These are phyloP conservation scores for Rhexocercosporidium sp. DNA, from an alignment of 2,329 filamentous ascomycete genomes.

Conservation along the genomic window DNA sequence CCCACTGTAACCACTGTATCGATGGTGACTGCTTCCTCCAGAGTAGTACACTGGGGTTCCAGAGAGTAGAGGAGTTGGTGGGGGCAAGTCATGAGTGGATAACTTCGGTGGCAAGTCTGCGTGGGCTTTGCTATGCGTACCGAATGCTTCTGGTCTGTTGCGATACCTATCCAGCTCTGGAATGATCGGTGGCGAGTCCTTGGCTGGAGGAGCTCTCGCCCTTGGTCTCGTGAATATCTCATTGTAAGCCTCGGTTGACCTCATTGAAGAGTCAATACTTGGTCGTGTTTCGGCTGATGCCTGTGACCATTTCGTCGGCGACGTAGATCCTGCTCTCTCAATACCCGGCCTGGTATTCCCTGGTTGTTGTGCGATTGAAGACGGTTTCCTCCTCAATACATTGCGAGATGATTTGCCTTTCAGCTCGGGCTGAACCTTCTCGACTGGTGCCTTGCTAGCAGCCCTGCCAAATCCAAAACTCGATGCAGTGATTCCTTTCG, in stretches of 20 bases:
- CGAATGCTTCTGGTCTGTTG: constrained; percentile 48
- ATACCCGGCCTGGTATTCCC: constrained; percentile 27
- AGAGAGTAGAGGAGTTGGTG: constrained; percentile 69
- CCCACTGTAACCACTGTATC: constrained; percentile 42
- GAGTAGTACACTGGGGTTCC: constrained; percentile 44
- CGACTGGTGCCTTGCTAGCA: constrained; percentile 21
- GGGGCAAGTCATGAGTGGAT: constrained; percentile 68
- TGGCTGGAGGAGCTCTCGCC: constrained; percentile 27
- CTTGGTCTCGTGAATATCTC: constrained; percentile 47
- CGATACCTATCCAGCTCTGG: constrained; percentile 68
- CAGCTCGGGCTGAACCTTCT: constrained; percentile 26
- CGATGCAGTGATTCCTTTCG: constrained; percentile 27
- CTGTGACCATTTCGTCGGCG: constrained; percentile 28
- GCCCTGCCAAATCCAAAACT: constrained; percentile 36
- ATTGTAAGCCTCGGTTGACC: constrained; percentile 43
- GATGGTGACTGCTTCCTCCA: constrained; percentile 51
- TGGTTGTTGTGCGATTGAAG: constrained; percentile 50
- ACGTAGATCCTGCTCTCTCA: constrained; percentile 32
- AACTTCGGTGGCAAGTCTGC: constrained; percentile 60
- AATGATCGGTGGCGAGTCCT: constrained; percentile 47
- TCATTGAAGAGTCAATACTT: constrained; percentile 33
- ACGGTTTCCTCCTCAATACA: constrained; percentile 56
- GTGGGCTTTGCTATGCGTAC: constrained; percentile 42
- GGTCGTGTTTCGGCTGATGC: constrained; percentile 27
- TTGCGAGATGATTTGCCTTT: constrained; percentile 46